Conservation (phyloP, 2,329 filamentous ascomycete species). For the Penicillium psychrosexuale region DNA sequence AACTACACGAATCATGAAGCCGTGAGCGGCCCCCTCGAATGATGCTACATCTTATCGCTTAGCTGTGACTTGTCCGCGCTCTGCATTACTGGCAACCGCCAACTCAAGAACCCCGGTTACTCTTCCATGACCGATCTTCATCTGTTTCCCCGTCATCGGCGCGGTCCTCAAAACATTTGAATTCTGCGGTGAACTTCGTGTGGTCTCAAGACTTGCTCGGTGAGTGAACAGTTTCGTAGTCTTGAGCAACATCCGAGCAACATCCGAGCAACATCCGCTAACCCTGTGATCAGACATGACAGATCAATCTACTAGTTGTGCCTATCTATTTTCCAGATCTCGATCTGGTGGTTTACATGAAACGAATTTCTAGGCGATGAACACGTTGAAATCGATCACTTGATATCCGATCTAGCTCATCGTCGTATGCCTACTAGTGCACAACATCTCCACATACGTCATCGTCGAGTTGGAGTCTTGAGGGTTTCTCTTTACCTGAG, state of each 20-base stretch:
- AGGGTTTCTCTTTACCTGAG: not conserved
- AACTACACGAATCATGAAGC: constrained; percentile 15
- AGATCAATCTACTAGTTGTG: constrained; percentile 11
- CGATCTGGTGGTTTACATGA: constrained; percentile 8
- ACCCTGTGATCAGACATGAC: constrained; percentile 7
- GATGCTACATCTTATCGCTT: constrained; percentile 4
- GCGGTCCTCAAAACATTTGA: constrained; percentile 1
- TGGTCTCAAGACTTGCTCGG: constrained; percentile 10
- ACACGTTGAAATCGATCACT: not conserved
- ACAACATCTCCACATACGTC: not conserved
- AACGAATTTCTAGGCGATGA: constrained; percentile 2
- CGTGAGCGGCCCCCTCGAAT: not conserved
- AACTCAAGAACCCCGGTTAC: constrained; percentile 3
- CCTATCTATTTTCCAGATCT: constrained; percentile 6
- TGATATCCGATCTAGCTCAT: not conserved
- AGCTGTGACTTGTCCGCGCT: constrained; percentile 1
- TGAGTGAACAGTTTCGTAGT: not conserved
- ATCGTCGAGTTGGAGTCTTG: constrained; percentile 1
- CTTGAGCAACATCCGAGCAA: too few relatives aligned
- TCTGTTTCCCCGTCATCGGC: constrained; percentile 2
- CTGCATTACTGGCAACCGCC: constrained; percentile 5
- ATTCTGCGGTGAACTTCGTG: constrained; percentile 4
- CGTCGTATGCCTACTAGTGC: not conserved
- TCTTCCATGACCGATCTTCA: constrained; percentile 5
- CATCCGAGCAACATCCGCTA: not conserved